Evolutionary conservation across 148 eudicot genomes (phyloP), one percentile per base, ranked within the genome.

Genomic region (Rheum nobile): DNA sequence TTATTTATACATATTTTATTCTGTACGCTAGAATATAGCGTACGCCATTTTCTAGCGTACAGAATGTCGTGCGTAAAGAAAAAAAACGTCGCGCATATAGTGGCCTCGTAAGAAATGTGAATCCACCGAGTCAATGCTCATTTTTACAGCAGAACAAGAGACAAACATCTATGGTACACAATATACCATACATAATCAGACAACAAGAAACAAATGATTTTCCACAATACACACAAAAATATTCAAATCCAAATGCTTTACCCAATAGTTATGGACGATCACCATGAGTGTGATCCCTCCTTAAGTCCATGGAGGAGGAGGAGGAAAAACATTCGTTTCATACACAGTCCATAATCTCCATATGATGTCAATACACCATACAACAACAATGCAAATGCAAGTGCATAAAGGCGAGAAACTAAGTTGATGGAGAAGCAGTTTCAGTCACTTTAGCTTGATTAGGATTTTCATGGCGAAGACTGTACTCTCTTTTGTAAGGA

Each of bases 401-500:
- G 39, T n/a, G 72, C 38, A 52, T 59, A 68, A 7, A 26, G 24
- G 8, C 8, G 14, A 59, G 72, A 70, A 75, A 50, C 82, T 76
- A 71, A 47, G 81, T 80, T 46, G 91, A 81, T 38, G 79, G 75
- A 6, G 90, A 55, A 44, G 85, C 81, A 22, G 68, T 75, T 32
- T 72, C 79, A 19, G 75, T 75, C 50, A 38, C 48, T 22, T 71
- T 26, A 41, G 48, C 73, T 71, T 46, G 22, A 41, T 29, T 67
- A 47, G 70, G 34, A 71, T 74, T 71, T 86, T 91, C 97, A 71
- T 61, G 71, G 78, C 94, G 87, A 65, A 89, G 84, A 83, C 97
- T 88, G 81, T 80, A 81, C 67, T 85, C 94, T 83, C 94, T 85
- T 6, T 69, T 75, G 82, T 91, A 91, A 50, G 80, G 88, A 69